These are phyloP conservation scores for Penicillium sp. DNA, from an alignment of 2,329 filamentous ascomycete genomes.

Conservation along the genomic window DNA sequence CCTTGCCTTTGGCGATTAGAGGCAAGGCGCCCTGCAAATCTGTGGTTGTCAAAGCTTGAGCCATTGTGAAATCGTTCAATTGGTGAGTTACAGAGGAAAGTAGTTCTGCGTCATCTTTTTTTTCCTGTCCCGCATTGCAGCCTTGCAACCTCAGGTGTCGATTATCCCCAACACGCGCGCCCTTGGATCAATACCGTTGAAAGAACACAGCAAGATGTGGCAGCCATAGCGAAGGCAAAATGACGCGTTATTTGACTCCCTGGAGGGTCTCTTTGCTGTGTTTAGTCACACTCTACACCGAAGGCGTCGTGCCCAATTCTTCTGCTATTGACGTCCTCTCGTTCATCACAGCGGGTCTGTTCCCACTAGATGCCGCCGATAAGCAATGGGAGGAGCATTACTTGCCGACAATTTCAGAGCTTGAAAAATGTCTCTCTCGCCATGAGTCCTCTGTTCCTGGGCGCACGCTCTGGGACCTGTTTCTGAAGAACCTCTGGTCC, in stretches of 20 bases:
- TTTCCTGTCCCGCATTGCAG: constrained; percentile 15
- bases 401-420: constrained; percentile 36
- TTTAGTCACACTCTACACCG: constrained; percentile 72
- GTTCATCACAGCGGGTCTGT: constrained; percentile 65
- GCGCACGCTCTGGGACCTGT: constrained; percentile 75
- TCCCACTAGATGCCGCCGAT: constrained; percentile 36
- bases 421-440: constrained; percentile 41
- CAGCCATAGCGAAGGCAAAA: constrained; percentile 31
- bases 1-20: constrained; percentile 58
- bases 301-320: constrained; percentile 57
- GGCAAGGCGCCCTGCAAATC: constrained; percentile 40
- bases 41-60: constrained; percentile 34
- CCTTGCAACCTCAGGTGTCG: constrained; percentile 18
- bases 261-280: constrained; percentile 75
- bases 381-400: constrained; percentile 26
- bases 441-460: constrained; percentile 56
- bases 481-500: constrained; percentile 72
- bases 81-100: constrained; percentile 4
- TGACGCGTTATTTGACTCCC: constrained; percentile 79
- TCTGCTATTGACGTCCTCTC: constrained; percentile 68
- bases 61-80: constrained; percentile 23
- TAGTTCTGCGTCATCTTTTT: constrained; percentile 17
- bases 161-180: constrained; percentile 11
- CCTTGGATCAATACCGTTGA: constrained; percentile 5
- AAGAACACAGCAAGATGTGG: constrained; percentile 10